Percentiles rank a stretch among this genome's conserved stretches.
These are phyloP conservation scores for Eucommia ulmoides DNA, from an alignment of 257 asterid species.

Conservation along the genomic window DNA sequence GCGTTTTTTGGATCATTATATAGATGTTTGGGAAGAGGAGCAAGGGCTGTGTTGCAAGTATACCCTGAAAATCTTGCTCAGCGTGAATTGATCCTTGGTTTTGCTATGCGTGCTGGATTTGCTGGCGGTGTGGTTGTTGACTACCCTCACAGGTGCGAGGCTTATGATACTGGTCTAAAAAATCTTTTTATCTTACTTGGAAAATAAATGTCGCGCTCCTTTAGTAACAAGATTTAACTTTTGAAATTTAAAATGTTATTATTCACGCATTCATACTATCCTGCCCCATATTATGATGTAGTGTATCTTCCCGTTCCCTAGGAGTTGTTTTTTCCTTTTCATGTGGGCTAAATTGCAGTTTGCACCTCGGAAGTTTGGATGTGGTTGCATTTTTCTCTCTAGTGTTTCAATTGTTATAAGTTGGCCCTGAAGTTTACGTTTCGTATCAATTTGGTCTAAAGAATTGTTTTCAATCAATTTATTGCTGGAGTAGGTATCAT, in stretches of 20 bases:
- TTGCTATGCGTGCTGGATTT: conserved; percentile 96
- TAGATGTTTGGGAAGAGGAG: conserved; percentile 81
- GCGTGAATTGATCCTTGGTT: conserved; percentile 72
- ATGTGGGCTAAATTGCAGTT: no score
- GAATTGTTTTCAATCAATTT: no score
- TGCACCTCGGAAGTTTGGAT: no score
- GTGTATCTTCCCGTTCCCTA: no score
- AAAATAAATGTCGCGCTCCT: no score
- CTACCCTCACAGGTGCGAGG: conserved; percentile 72
- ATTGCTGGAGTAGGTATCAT: no score
- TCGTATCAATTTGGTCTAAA: no score
- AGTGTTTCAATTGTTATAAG: no score
- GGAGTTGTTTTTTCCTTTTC: no score
- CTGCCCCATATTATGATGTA: conserved; percentile 1
- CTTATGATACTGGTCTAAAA: conserved; percentile 11
- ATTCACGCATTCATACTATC: neutral
- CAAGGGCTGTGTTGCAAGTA: conserved; percentile 86
- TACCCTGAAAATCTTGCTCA: conserved; percentile 89
- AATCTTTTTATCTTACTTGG: neutral
- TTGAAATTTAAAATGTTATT: conserved; percentile 5
- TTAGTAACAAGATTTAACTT: no score
- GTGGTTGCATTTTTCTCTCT: no score
- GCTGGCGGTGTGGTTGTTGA: conserved; percentile 91
- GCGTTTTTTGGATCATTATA: conserved; percentile 86
- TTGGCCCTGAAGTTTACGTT: no score